phyloP scores from a whole-genome alignment of 2,329 filamentous ascomycete genomes.

The Talaromyces sp. region DNA sequence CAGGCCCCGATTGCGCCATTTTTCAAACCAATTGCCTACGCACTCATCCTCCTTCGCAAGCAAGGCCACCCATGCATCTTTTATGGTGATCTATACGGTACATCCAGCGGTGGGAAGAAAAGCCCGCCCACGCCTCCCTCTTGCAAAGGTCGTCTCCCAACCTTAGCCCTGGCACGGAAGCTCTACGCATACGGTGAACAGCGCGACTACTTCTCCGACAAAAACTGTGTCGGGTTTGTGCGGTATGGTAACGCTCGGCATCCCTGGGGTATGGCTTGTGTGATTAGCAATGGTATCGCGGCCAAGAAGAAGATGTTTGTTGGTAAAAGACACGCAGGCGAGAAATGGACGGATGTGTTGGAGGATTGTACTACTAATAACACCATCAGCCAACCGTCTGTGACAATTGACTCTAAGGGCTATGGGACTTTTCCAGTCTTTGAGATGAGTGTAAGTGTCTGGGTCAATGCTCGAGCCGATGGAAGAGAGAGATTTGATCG shows the following conservation, averaged over 20 bases:
- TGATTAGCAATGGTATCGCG: constrained; percentile 50
- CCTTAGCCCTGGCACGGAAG: constrained; percentile 57
- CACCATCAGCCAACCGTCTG: neutral
- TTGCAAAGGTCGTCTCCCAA: constrained; percentile 50
- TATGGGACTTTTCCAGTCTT: constrained; percentile 54
- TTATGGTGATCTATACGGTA: constrained; percentile 65
- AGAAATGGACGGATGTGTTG: constrained; percentile 60
- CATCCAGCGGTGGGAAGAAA: constrained; percentile 38
- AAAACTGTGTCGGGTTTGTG: constrained; percentile 56
- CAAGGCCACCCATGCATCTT: constrained; percentile 64
- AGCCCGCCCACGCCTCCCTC: constrained; percentile 26
- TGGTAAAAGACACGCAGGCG: constrained; percentile 52
- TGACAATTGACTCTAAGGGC: constrained; percentile 51
- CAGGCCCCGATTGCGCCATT: constrained; percentile 56
- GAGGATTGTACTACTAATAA: constrained; percentile 39
- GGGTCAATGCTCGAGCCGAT: constrained; percentile 53
- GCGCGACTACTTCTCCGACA: constrained; percentile 57
- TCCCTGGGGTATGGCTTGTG: constrained; percentile 49
- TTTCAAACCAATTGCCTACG: constrained; percentile 68
- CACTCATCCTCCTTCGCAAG: constrained; percentile 62
- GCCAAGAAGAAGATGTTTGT: constrained; percentile 57
- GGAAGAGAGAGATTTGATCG: constrained; percentile 43
- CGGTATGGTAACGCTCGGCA: constrained; percentile 47
- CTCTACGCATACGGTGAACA: constrained; percentile 64
- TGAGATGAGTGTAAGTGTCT: constrained; percentile 55